Evolutionary conservation across 2,329 filamentous ascomycete species (phyloP).

Genomic region (Aspergillus aculeatus): DNA sequence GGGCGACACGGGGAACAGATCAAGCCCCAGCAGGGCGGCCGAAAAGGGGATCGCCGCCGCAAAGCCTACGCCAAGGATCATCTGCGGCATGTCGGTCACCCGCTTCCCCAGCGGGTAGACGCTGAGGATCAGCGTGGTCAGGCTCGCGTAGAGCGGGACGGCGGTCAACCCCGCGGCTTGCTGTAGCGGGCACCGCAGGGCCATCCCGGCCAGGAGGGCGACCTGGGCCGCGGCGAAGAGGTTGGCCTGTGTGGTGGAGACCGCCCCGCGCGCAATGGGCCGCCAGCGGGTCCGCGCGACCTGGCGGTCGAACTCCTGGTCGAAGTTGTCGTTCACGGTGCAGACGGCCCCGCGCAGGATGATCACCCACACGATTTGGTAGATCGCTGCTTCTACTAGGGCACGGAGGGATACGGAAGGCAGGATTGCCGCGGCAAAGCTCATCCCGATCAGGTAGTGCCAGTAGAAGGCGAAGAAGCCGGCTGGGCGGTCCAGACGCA

Average conservation of each 20-base stretch:
- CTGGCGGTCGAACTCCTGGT: slow-evolving; percentile 79
- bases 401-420: slow-evolving; percentile 51
- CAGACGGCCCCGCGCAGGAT: slow-evolving; percentile 88
- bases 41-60: slow-evolving; percentile 3
- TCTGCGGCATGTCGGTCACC: slow-evolving; percentile 8
- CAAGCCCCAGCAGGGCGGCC: neutral
- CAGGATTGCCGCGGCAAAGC: slow-evolving; percentile 67
- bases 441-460: slow-evolving; percentile 79
- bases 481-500: slow-evolving; percentile 76
- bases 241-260: slow-evolving; percentile 69
- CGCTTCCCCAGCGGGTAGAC: slow-evolving; percentile 9
- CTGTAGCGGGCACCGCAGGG: neutral
- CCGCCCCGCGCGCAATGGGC: slow-evolving; percentile 75
- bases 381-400: slow-evolving; percentile 48
- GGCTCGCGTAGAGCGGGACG: neutral
- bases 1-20: neutral
- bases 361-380: slow-evolving; percentile 74
- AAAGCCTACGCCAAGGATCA: slow-evolving; percentile 6
- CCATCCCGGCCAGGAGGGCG: neutral
- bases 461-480: slow-evolving; percentile 85
- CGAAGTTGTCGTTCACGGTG: slow-evolving; percentile 88
- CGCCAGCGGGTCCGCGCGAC: slow-evolving; percentile 73
- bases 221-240: slow-evolving; percentile 43
- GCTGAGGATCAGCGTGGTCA: neutral
- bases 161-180: neutral